Conservation (phyloP, 208 protist species). For the Tritrichomonas foetus region DNA sequence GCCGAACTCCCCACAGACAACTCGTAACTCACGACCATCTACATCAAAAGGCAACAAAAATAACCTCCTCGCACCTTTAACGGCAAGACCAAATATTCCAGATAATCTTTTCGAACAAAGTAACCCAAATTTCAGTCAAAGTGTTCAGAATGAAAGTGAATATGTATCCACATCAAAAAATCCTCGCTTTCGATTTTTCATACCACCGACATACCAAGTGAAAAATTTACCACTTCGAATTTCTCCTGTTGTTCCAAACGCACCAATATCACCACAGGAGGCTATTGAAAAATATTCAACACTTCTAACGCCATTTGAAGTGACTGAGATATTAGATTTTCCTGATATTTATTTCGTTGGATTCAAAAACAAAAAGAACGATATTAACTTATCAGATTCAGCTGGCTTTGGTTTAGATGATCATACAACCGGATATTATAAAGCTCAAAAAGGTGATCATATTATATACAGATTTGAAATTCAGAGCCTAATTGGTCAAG, state of each 20-base stretch:
- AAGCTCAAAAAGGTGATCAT: neutral
- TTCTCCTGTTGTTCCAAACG: neutral
- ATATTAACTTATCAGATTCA: neutral
- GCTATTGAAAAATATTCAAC: neutral
- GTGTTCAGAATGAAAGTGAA: too few relatives aligned
- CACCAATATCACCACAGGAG: neutral
- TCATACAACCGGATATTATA: neutral
- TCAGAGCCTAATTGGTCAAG: slow-evolving; percentile 67
- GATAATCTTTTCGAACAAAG: too few relatives aligned
- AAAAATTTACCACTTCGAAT: neutral
- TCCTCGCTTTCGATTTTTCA: too few relatives aligned
- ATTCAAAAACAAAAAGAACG: neutral
- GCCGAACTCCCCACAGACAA: too few relatives aligned
- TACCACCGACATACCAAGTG: too few relatives aligned
- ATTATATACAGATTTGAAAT: slow-evolving; percentile 75
- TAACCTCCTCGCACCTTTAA: too few relatives aligned
- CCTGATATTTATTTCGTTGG: slow-evolving; percentile 24
- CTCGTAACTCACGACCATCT: too few relatives aligned
- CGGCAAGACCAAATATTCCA: too few relatives aligned
- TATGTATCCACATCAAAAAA: too few relatives aligned
- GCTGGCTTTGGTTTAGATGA: neutral
- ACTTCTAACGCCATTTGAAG: neutral
- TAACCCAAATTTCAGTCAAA: too few relatives aligned
- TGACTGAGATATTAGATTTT: neutral
- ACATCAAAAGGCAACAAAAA: too few relatives aligned